Conservation (phyloP, 805 yeast genomes). For the Ogataea zsoltii region DNA sequence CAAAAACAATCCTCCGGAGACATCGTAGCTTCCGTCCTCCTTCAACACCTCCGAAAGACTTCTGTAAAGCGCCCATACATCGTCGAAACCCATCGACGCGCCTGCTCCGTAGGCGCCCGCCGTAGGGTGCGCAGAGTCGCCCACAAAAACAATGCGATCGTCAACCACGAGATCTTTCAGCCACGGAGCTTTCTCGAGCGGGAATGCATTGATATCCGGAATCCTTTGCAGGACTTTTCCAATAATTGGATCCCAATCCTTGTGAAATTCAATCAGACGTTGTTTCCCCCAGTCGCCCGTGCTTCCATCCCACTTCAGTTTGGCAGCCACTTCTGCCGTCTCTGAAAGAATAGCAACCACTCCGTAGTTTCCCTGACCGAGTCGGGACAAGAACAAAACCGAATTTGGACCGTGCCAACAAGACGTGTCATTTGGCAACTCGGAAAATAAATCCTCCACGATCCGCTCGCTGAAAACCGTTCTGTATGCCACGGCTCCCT, state of each 20-base stretch:
- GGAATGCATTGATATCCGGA: slow-evolving; percentile 9
- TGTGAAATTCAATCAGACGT: slow-evolving; percentile 3
- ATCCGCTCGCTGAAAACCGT: slow-evolving; percentile 8
- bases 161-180: slow-evolving; percentile 3
- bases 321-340: slow-evolving; percentile 9
- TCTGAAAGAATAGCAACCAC: slow-evolving; percentile 8
- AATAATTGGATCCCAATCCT: slow-evolving; percentile 12
- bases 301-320: slow-evolving; percentile 7
- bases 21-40: background rate
- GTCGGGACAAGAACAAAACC: slow-evolving; percentile 4
- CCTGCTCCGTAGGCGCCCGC: slow-evolving; percentile 14
- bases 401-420: slow-evolving; percentile 8
- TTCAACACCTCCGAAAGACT: background rate
- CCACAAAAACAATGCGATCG: slow-evolving; percentile 7
- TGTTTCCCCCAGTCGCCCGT: slow-evolving; percentile 7
- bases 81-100: slow-evolving; percentile 11
- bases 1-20: slow-evolving; percentile 4
- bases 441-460: slow-evolving; percentile 1
- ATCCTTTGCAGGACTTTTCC: slow-evolving; percentile 2
- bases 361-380: slow-evolving; percentile 6
- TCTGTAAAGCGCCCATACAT: slow-evolving; percentile 11
- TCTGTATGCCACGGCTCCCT: slow-evolving; percentile 8
- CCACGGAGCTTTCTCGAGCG: slow-evolving; percentile 13
- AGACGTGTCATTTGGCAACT: slow-evolving; percentile 4
- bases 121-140: slow-evolving; percentile 14